Conservation (phyloP, 148 eudicot genomes). For the Hydrangea macrophylla region DNA sequence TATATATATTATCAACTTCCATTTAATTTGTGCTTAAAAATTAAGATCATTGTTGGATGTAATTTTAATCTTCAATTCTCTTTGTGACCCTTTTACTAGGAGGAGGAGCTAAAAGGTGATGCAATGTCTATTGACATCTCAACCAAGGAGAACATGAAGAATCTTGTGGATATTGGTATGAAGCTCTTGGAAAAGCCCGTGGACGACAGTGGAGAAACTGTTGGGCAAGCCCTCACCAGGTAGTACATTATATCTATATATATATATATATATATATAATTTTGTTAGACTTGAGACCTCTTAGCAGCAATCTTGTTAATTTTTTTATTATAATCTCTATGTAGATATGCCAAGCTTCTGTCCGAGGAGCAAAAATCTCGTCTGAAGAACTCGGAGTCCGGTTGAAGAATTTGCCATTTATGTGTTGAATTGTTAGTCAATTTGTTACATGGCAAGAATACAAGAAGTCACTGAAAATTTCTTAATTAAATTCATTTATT, state of each 20-base stretch:
- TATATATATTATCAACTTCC: too few relatives aligned
- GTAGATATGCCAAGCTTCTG: background rate
- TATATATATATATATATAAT: too few relatives aligned
- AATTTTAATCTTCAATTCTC: background rate
- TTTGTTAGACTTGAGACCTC: background rate
- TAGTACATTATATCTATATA: background rate
- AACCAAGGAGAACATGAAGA: background rate
- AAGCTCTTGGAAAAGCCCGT: background rate
- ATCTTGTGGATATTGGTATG: background rate
- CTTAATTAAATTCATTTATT: too few relatives aligned
- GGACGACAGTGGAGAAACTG: background rate
- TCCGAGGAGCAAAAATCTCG: background rate
- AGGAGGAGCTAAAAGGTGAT: background rate
- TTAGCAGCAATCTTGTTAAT: background rate
- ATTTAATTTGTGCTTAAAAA: too few relatives aligned
- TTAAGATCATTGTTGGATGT: background rate
- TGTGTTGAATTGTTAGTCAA: too few relatives aligned
- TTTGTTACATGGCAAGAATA: too few relatives aligned
- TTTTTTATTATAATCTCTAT: background rate
- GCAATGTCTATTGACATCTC: background rate
- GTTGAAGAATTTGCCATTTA: background rate
- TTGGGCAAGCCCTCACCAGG: background rate
- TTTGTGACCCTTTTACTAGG: background rate
- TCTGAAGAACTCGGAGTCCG: background rate
- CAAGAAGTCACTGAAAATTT: too few relatives aligned